phyloP scores from a whole-genome alignment of 176 grass and related monocot genomes.

The Cenchrus purpureus region DNA sequence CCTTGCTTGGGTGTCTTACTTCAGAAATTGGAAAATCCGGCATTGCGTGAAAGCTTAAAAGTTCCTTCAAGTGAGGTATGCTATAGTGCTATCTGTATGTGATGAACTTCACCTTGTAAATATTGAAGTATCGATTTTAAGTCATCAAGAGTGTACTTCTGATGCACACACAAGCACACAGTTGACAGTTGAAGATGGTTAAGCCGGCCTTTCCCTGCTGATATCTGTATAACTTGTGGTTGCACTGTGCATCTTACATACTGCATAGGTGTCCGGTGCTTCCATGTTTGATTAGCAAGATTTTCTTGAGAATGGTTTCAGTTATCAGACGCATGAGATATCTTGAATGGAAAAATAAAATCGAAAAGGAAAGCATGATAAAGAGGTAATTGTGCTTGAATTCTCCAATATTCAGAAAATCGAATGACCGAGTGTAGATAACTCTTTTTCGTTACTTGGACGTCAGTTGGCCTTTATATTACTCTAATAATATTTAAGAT shows the following conservation, averaged over 20 bases:
- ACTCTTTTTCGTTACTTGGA: slow-evolving; percentile 6
- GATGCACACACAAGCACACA: background rate
- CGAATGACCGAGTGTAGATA: background rate
- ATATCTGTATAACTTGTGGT: background rate
- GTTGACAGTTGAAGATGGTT: slow-evolving; percentile 1
- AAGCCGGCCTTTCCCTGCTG: background rate
- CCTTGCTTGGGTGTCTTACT: slow-evolving; percentile 94
- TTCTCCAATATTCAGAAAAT: slow-evolving; percentile 9
- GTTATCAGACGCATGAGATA: background rate
- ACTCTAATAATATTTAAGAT: background rate
- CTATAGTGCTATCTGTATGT: slow-evolving; percentile 42
- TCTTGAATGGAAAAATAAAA: background rate
- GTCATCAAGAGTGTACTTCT: background rate
- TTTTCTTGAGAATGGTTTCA: background rate
- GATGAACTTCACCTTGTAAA: slow-evolving; percentile 32
- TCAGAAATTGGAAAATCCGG: slow-evolving; percentile 96
- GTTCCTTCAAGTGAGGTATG: slow-evolving; percentile 88
- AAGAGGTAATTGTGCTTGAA: slow-evolving; percentile 18
- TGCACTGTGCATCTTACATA: slow-evolving; percentile 12
- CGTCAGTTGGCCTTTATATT: background rate
- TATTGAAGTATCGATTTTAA: slow-evolving; percentile 5
- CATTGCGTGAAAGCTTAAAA: slow-evolving; percentile 88
- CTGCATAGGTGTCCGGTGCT: background rate
- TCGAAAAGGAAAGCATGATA: slow-evolving; percentile 1
- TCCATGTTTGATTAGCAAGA: slow-evolving; percentile 29